Evolutionary conservation across 2,329 filamentous ascomycete species (phyloP), one percentile per base, ranked within the genome.

Genomic region (Penicillium sp.): DNA sequence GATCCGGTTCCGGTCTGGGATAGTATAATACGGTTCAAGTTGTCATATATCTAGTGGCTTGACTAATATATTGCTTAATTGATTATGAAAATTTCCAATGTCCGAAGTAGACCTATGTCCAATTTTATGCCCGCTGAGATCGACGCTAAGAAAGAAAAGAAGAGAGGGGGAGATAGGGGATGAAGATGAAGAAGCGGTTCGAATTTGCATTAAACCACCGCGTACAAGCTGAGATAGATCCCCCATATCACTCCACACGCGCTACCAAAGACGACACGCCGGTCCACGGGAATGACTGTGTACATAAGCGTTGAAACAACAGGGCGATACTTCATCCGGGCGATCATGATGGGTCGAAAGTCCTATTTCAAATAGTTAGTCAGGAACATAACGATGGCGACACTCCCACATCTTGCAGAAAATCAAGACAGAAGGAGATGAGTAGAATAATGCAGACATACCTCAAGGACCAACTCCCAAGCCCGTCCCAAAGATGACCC

Each of bases 301-400:
- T 89, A 92, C 77, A 89, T 89, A 57, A 90, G 67, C 16, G 89
- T 68, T 58, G 86, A 88, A 19, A 92, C 85, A 3, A 82, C 63
- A 1, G 90, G 90, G 84, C 90, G 91, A 54, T 92, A 78, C 67
- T 83, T 87, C 75, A 88, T 85, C 1, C 90, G 87, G 0, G 91
- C 90, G 40, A 76, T 67, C 62, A 91, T 78, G 52, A 93, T 79
- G 0, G 81, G 79, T 75, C 78, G 83, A 61, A 90, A 88, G 68
- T 90, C 87, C 39, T 77, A 34, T 13, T 26, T 9, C 5, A 21
- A 14, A 14, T 2, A 11, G 6, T 18, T 26, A 10, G 8, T 31
- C 18, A 6, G 10, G 13, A 47, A 48, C n/a, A n/a, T n/a, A n/a
- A n/a, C n/a, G n/a, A n/a, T n/a, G 51, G 42, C 28, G 14, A 33